Evolutionary conservation across 108 stramenopile genomes (phyloP).

Genomic region (Skeletonema menzelii): DNA sequence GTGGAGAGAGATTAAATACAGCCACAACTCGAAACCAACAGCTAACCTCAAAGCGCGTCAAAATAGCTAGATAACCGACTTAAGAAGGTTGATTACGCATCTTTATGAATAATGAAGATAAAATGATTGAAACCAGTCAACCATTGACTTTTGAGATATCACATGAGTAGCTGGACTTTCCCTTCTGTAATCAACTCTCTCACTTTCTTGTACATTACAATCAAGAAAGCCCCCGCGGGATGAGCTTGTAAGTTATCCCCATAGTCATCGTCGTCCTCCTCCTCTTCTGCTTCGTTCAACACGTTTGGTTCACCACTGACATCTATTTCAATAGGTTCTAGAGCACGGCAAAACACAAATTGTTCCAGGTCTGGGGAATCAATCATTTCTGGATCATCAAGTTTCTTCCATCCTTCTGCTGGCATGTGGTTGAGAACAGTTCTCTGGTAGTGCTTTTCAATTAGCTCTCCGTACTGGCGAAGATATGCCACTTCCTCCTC

Average conservation of each 20-base stretch:
- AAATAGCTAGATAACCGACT: not conserved
- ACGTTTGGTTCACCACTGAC: slow-evolving; percentile 17
- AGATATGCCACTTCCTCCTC: slow-evolving; percentile 65
- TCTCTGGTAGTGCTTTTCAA: slow-evolving; percentile 59
- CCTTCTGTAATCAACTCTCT: slow-evolving; percentile 56
- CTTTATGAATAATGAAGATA: not conserved
- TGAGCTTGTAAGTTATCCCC: slow-evolving; percentile 55
- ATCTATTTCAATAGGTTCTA: slow-evolving; percentile 54
- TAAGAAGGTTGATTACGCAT: not conserved
- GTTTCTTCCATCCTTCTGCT: slow-evolving; percentile 65
- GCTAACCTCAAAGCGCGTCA: not conserved
- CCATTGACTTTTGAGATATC: not conserved
- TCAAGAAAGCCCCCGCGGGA: slow-evolving; percentile 49
- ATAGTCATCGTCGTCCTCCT: slow-evolving; percentile 57
- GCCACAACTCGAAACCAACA: not conserved
- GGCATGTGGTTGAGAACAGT: slow-evolving; percentile 72
- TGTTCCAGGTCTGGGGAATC: slow-evolving; percentile 60
- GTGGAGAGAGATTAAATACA: slow-evolving; percentile 58
- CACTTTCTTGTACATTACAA: slow-evolving; percentile 61
- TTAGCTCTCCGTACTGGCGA: slow-evolving; percentile 55
- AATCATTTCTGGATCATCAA: slow-evolving; percentile 79
- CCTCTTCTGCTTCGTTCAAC: slow-evolving; percentile 23
- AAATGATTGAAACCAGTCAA: not conserved
- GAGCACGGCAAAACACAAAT: slow-evolving; percentile 64
- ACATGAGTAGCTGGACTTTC: slow-evolving; percentile 55